Percentiles rank a stretch among this genome's conserved stretches.
Evolutionary conservation across 805 yeast genomes (phyloP).

Genomic region (Saccharomycopsis amapae): DNA sequence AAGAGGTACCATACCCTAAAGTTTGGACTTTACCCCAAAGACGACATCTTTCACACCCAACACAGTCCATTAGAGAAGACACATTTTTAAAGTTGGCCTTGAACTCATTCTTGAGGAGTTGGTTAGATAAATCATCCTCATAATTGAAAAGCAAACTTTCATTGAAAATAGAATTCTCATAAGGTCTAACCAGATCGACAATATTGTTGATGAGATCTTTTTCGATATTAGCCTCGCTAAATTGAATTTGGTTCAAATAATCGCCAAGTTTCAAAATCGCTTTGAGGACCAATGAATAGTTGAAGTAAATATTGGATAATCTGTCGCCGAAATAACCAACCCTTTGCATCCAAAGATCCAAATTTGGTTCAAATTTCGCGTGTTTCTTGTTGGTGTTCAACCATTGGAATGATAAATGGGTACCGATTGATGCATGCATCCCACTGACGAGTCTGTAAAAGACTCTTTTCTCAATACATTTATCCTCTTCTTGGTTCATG

Average conservation of each 20-base stretch:
- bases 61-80: constrained; percentile 93
- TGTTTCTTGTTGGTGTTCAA: constrained; percentile 50
- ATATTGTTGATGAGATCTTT: constrained; percentile 37
- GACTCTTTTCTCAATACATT: constrained; percentile 79
- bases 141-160: constrained; percentile 42
- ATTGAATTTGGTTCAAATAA: constrained; percentile 43
- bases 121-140: constrained; percentile 35
- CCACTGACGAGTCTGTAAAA: constrained; percentile 87
- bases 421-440: constrained; percentile 91
- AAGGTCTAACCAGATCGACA: constrained; percentile 29
- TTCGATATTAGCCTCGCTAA: constrained; percentile 40
- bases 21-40: constrained; percentile 98
- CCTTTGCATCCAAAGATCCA: constrained; percentile 74
- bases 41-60: constrained; percentile 95
- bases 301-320: constrained; percentile 81
- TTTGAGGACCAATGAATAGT: constrained; percentile 80
- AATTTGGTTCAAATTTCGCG: constrained; percentile 78
- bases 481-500: constrained; percentile 37
- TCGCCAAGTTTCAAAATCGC: constrained; percentile 64
- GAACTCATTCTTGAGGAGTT: constrained; percentile 73
- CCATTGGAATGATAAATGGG: constrained; percentile 83
- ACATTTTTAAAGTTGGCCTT: constrained; percentile 81
- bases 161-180: constrained; percentile 35
- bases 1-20: constrained; percentile 95
- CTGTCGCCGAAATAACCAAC: constrained; percentile 91